Evolutionary conservation across 2,329 filamentous ascomycete species (phyloP).

Genomic region (Colletotrichum brevisporum): DNA sequence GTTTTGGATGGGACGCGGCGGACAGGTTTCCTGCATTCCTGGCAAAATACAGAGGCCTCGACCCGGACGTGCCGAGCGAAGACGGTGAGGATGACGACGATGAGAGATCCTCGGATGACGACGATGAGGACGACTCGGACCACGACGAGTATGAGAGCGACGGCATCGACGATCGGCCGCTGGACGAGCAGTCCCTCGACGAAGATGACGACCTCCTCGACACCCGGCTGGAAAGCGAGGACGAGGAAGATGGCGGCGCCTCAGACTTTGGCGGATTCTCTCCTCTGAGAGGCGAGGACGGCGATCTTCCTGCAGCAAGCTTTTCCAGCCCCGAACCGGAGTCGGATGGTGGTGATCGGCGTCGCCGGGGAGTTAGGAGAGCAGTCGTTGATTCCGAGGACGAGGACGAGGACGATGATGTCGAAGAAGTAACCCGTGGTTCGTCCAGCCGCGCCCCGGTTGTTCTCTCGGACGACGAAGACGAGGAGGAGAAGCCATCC

Average conservation of each 20-base stretch:
- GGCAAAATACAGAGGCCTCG: slow-evolving; percentile 20
- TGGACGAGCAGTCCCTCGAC: slow-evolving; percentile 43
- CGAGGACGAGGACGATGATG: slow-evolving; percentile 6
- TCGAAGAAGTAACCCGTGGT: neutral
- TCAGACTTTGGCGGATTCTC: slow-evolving; percentile 32
- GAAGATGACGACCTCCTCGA: slow-evolving; percentile 33
- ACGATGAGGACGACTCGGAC: slow-evolving; percentile 36
- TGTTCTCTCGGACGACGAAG: slow-evolving; percentile 44
- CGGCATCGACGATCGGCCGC: slow-evolving; percentile 52
- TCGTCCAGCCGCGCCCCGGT: slow-evolving; percentile 6
- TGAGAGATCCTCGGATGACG: slow-evolving; percentile 31
- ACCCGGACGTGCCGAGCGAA: slow-evolving; percentile 1
- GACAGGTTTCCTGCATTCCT: slow-evolving; percentile 24
- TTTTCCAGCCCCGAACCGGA: slow-evolving; percentile 52
- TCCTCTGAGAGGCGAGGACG: slow-evolving; percentile 32
- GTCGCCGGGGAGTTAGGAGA: slow-evolving; percentile 41
- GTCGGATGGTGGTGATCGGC: slow-evolving; percentile 4
- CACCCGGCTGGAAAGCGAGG: slow-evolving; percentile 40
- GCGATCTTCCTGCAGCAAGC: slow-evolving; percentile 34
- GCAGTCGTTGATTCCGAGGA: slow-evolving; percentile 44
- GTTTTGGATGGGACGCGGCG: slow-evolving; percentile 34
- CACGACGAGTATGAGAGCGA: slow-evolving; percentile 55
- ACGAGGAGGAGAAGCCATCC: slow-evolving; percentile 20
- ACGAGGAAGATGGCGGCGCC: slow-evolving; percentile 44
- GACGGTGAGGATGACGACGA: slow-evolving; percentile 5